These are phyloP conservation scores for Fragilaria radians DNA, from an alignment of 108 stramenopile genomes.

Conservation along the genomic window DNA sequence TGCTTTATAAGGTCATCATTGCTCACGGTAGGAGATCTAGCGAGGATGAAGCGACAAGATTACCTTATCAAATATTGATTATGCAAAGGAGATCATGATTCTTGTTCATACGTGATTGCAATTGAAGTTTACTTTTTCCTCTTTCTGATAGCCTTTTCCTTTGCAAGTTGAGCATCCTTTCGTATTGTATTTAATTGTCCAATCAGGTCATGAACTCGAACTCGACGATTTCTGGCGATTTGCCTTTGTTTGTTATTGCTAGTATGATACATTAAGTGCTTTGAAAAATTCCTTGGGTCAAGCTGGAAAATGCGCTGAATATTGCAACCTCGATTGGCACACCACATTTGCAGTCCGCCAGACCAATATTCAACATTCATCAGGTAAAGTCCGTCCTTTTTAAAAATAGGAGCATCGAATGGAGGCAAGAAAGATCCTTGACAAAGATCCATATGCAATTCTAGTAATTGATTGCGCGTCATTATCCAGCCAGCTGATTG, in stretches of 20 bases:
- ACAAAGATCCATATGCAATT: slow-evolving; percentile 72
- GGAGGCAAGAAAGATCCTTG: slow-evolving; percentile 80
- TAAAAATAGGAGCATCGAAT: slow-evolving; percentile 57
- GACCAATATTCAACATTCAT: slow-evolving; percentile 60
- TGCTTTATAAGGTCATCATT: too few relatives aligned
- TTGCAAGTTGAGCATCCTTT: slow-evolving; percentile 45
- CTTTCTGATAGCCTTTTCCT: too few relatives aligned
- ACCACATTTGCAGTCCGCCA: slow-evolving; percentile 54
- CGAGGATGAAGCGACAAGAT: too few relatives aligned
- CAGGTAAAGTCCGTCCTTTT: slow-evolving; percentile 29
- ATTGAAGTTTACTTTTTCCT: too few relatives aligned
- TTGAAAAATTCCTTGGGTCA: slow-evolving; percentile 61
- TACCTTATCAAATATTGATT: too few relatives aligned
- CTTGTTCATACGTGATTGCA: too few relatives aligned
- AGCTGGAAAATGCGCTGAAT: slow-evolving; percentile 72
- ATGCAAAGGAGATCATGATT: too few relatives aligned
- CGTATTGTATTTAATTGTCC: slow-evolving; percentile 72
- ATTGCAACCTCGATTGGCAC: slow-evolving; percentile 46
- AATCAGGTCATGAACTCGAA: slow-evolving; percentile 49
- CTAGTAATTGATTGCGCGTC: slow-evolving; percentile 47
- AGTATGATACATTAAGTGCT: slow-evolving; percentile 70
- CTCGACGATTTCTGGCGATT: slow-evolving; percentile 13
- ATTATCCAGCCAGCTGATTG: slow-evolving; percentile 82
- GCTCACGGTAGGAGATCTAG: too few relatives aligned
- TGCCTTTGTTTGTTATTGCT: slow-evolving; percentile 84